Evolutionary conservation across 2,329 filamentous ascomycete species (phyloP).

Genomic region (Colletotrichum melonis): DNA sequence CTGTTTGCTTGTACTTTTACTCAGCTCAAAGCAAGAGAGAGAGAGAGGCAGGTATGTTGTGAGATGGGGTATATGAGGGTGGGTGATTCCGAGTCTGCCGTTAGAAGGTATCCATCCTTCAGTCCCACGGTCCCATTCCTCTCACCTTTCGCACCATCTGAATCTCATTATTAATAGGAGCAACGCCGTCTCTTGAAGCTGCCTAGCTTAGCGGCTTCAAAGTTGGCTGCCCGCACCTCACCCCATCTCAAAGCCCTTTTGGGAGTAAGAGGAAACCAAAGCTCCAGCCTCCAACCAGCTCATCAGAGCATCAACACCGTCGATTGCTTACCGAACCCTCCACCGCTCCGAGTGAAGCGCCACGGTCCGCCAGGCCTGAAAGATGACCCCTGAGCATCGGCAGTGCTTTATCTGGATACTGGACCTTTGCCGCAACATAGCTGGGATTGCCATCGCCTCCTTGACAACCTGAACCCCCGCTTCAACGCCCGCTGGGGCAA

Average conservation of each 20-base stretch:
- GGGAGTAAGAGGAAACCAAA: not conserved
- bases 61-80: constrained; percentile 1
- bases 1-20: not conserved
- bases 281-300: not conserved
- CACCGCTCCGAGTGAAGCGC: not conserved
- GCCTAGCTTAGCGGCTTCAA: constrained; percentile 9
- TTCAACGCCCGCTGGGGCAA: constrained; percentile 4
- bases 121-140: not conserved
- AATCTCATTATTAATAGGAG: constrained; percentile 20
- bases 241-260: not conserved
- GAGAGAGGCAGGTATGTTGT: no score
- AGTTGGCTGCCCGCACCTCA: constrained; percentile 16
- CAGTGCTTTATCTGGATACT: not conserved
- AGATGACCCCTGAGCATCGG: constrained; percentile 23
- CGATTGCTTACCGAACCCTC: not conserved
- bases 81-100: not conserved
- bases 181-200: not conserved
- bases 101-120: not conserved
- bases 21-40: not conserved
- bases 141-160: not conserved
- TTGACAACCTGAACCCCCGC: not conserved
- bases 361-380: constrained; percentile 6
- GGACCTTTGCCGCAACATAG: not conserved
- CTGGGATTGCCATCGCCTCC: not conserved
- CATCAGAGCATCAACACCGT: not conserved